Evolutionary conservation across 176 grass and related monocot genomes (phyloP).

Genomic region (Eremochloa ophiuroides): DNA sequence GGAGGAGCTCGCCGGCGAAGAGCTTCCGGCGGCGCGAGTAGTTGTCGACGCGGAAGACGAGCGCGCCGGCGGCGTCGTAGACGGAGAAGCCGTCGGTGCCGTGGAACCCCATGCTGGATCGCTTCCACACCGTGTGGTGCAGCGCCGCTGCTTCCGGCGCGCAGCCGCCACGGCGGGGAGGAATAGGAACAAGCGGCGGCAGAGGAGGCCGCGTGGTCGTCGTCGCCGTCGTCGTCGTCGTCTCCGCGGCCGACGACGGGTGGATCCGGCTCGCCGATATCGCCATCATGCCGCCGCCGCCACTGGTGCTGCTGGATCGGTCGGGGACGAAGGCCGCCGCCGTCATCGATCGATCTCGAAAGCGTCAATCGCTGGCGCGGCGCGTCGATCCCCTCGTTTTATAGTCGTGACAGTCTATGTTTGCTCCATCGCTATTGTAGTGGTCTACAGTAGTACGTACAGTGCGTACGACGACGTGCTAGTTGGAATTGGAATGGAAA

Average conservation of each 20-base stretch:
- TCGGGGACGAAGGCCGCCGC: neutral
- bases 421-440: no score
- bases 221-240: no score
- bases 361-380: neutral
- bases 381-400: neutral
- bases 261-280: neutral
- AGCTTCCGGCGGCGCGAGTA: slow-evolving; percentile 66
- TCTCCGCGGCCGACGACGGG: neutral
- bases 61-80: slow-evolving; percentile 55
- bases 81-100: slow-evolving; percentile 87
- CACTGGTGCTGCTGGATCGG: neutral
- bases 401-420: neutral
- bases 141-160: no score
- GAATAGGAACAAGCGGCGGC: neutral
- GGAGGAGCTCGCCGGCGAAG: slow-evolving; percentile 17
- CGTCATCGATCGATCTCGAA: neutral
- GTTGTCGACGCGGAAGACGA: slow-evolving; percentile 84
- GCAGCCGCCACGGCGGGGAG: no score
- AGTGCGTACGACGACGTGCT: no score
- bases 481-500: no score
- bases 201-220: neutral
- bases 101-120: slow-evolving; percentile 87
- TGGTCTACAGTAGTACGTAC: no score
- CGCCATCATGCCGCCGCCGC: neutral
- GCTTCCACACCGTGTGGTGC: slow-evolving; percentile 78